Base-by-base conservation (phyloP, 805 yeast species). In the Nakazawaea ernobii region DNA sequence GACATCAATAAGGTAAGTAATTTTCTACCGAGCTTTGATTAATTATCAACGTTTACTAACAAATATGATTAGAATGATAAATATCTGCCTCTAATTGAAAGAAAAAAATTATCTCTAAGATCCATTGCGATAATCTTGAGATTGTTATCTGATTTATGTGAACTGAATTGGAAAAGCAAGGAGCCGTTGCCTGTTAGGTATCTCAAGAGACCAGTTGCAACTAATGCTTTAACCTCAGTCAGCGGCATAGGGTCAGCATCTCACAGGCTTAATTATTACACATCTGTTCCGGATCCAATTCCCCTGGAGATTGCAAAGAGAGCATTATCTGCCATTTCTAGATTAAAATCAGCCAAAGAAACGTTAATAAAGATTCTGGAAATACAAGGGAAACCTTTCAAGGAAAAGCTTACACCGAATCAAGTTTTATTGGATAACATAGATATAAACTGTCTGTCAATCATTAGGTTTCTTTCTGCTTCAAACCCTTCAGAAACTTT, bases 401-500 rank as follows among this genome's bases (percentile, higher is more conserved):
- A 48, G 30, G 59, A 57, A 14, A 60, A 54, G n/a, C 42, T 33
- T 32, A 38, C 41, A 51, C 29, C 37, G 53, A 20, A 57, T 46
- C 35, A 55, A 40, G 36, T 55, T 4, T 43, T 66, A 2, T 53
- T 69, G 15, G 60, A 58, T 6, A 56, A 53, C 27, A 65, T 75
- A 11, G 77, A 74, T 52, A 32, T 51, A 2, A 60, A 61, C 35
- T 61, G 74, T 41, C 74, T 70, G 14, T 59, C 68, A 28, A 60
- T 80, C 6, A 53, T 74, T 15, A 60, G 71, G 35, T 79, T 66
- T 56, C 40, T 77, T 8, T 75, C 82, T 1, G 77, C 81, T 13
- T 63, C 82, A 3, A 77, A 79, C 55, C 71, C 77, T 29, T 45
- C 50, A 0, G 77, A 74, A 42, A 73, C 65, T 49, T 68, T 63